phyloP scores from a whole-genome alignment of 1,284 basidiomycete genomes.

The Malassezia yamatoensis region DNA sequence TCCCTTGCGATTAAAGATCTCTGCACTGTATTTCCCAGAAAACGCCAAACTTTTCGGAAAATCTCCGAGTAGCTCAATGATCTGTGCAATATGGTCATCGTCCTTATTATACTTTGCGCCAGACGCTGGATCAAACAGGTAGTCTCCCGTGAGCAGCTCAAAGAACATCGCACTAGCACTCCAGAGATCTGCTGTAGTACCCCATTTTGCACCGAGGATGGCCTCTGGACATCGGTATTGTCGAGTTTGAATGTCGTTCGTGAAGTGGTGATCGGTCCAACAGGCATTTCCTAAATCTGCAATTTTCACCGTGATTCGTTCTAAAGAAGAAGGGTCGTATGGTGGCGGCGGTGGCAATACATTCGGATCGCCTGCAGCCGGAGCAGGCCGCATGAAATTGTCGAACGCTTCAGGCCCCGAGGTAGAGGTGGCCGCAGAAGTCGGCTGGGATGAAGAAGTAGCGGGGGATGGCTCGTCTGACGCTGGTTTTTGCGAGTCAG shows the following conservation, averaged over 20 bases:
- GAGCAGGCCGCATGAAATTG: slow-evolving; percentile 43
- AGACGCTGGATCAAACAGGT: slow-evolving; percentile 76
- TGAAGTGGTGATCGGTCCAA: slow-evolving; percentile 84
- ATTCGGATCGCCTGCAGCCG: slow-evolving; percentile 53
- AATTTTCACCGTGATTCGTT: slow-evolving; percentile 96
- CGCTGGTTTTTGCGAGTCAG: background rate
- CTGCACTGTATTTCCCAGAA: slow-evolving; percentile 82
- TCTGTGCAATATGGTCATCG: slow-evolving; percentile 96
- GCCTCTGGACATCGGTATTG: slow-evolving; percentile 97
- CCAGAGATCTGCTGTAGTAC: slow-evolving; percentile 89
- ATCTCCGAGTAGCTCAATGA: slow-evolving; percentile 91
- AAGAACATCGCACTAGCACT: slow-evolving; percentile 82
- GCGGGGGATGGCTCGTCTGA: background rate
- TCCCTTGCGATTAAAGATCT: slow-evolving; percentile 90
- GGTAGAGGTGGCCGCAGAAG: slow-evolving; percentile 2
- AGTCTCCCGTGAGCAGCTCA: slow-evolving; percentile 74
- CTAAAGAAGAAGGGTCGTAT: slow-evolving; percentile 56
- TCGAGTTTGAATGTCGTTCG: slow-evolving; percentile 89
- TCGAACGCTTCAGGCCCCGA: slow-evolving; percentile 6
- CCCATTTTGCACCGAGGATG: slow-evolving; percentile 91
- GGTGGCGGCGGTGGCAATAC: slow-evolving; percentile 54
- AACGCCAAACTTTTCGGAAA: slow-evolving; percentile 72
- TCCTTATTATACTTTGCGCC: slow-evolving; percentile 77
- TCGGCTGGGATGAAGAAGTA: background rate
- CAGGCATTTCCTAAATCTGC: slow-evolving; percentile 92